Percentiles rank a stretch among this genome's conserved stretches.
phyloP scores from a whole-genome alignment of 352 stramenopile genomes.

The Phytopythium aichiense region DNA sequence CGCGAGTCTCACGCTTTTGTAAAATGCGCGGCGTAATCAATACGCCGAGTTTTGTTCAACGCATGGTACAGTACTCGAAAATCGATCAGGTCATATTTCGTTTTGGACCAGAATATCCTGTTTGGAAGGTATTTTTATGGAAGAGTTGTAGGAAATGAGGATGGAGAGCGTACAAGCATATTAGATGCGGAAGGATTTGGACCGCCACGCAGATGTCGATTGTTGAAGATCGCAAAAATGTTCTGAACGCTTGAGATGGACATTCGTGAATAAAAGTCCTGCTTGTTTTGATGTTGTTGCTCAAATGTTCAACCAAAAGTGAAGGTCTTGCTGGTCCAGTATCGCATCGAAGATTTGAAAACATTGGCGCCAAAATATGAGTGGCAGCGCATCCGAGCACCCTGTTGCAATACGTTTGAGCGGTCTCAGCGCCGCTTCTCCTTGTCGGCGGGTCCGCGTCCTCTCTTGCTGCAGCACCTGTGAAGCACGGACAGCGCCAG shows the following conservation, averaged over 20 bases:
- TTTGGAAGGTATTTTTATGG: neutral
- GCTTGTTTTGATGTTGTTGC: too few species aligned
- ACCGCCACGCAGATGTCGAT: neutral
- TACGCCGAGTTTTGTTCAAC: too few species aligned
- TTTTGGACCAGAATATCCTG: neutral
- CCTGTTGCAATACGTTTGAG: too few species aligned
- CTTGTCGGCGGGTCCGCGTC: neutral
- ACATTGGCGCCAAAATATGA: neutral
- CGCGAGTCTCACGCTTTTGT: too few species aligned
- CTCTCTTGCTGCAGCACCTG: neutral
- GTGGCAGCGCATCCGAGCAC: neutral
- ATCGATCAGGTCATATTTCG: conserved; percentile 1
- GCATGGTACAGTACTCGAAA: neutral
- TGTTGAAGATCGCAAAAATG: conserved; percentile 1
- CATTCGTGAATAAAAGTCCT: too few species aligned
- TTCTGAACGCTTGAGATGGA: neutral
- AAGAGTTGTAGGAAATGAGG: neutral
- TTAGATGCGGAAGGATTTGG: neutral
- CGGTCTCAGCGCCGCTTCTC: conserved; percentile 7
- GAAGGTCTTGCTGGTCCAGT: too few species aligned
- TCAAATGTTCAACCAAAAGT: too few species aligned
- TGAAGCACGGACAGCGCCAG: conserved; percentile 8
- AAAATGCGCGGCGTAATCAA: neutral
- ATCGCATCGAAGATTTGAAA: neutral
- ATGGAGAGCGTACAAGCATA: neutral